Conservation (phyloP, 2,329 filamentous ascomycete species). For the Graphilbum sp. region DNA sequence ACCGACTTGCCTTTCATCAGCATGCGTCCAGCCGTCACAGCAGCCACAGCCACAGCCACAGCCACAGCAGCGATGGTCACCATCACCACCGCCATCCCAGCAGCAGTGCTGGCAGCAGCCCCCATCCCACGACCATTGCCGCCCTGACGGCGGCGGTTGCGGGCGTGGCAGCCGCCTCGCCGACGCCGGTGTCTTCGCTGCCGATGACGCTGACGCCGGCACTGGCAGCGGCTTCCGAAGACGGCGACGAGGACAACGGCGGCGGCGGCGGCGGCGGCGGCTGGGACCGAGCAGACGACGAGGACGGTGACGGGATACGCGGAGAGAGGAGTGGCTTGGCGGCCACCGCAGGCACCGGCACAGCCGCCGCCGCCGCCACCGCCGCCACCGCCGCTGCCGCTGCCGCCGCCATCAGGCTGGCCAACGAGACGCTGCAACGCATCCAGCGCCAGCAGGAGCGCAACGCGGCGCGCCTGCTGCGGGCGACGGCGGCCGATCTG, state of each 20-base stretch:
- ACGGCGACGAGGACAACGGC: background rate
- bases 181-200: background rate
- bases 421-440: slow-evolving; percentile 7
- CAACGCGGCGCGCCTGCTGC: slow-evolving; percentile 4
- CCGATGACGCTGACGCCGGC: background rate
- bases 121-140: slow-evolving; percentile 5
- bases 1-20: slow-evolving; percentile 1
- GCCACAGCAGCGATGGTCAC: background rate
- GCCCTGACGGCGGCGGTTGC: slow-evolving; percentile 5
- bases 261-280: background rate
- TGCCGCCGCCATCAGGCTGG: slow-evolving; percentile 5
- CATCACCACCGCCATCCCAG: background rate
- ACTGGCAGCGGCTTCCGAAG: background rate
- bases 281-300: background rate
- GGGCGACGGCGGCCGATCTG: slow-evolving; percentile 4
- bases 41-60: background rate
- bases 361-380: too few relatives aligned
- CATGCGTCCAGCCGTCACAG: slow-evolving; percentile 1
- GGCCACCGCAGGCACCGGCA: too few relatives aligned
- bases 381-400: background rate
- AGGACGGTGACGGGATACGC: too few relatives aligned
- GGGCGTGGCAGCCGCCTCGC: slow-evolving; percentile 1
- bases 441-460: slow-evolving; percentile 5
- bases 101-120: background rate
- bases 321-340: too few relatives aligned